Base-by-base conservation (phyloP, 208 protist genomes). In the Leishmania guyanensis region DNA sequence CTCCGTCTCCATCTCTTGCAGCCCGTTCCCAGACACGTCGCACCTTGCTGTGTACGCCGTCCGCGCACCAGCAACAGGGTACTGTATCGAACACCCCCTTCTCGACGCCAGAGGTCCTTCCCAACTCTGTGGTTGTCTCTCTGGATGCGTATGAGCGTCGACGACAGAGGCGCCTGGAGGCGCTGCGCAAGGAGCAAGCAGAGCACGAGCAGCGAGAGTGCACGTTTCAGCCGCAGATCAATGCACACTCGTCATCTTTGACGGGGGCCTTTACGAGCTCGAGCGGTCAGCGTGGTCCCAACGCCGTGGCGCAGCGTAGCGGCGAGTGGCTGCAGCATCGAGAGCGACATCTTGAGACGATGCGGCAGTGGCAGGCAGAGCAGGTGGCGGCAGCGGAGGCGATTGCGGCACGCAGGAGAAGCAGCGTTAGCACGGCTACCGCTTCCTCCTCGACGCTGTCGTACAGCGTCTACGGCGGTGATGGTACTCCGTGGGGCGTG, bases 111-210 rank as follows among this genome's bases (percentile, higher is more conserved):
- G 51, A 60, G 10, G 70, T 80, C 54, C 84, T 92, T 29, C 82
- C 84, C 8, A 53, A 80, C 33, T 75, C 83, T 58, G 75, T 87
- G 22, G 81, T 84, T 22, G 88, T 78, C 60, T 81, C 91, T 9
- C 79, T 93, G 22, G 83, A 88, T 53, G 78, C 62, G 8, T 90
- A 92, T 73, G 86, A 89, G 60, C 86, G 88, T 58, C 87, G 84
- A n/a, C 86, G 90, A 26, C 81, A 87, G 68, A 70, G 88, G 51
- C 79, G 82, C 26, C 73, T 95, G 33, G 73, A 78, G 53, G 66
- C 77, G 46, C 83, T 93, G 70, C 86, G 84, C 17, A 56, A 78
- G 51, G 82, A 90, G 79, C 81, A 89, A 56, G 85, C 82, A 43
- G 46, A 65, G 72, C 83, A 84, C 26, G 82, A 92, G 81, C 54